Base-by-base conservation (phyloP, 2,329 filamentous ascomycete species). In the Fusarium tjaetaba region DNA sequence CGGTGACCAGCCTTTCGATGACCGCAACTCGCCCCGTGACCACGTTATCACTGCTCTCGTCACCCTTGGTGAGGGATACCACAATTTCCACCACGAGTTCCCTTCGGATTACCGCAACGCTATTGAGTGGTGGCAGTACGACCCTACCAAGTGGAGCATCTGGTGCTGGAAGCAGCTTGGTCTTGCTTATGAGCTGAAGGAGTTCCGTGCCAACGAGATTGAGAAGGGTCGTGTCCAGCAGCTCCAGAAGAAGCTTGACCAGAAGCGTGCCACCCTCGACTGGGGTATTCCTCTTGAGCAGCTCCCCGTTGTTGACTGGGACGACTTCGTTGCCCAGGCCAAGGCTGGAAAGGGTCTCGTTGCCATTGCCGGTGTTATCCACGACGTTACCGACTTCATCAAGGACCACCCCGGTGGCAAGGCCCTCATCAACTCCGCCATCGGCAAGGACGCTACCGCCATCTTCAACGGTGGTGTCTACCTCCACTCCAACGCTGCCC, bases 1-100 rank as follows among this genome's bases (percentile, higher is more conserved):
- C 79, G 94, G 94, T 72, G 94, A 97, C 78, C 94, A 97, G 86
- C 94, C 94, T 70, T 97, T 97, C 81, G 94, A 97, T 78, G 94
- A 97, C 88, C 93, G 94, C 84, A 96, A 97, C 90, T 95, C 93
- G 70, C 94, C 94, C 73, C 92, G 94, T 82, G 94, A 97, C 79
- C 94, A 97, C 84, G 89, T 96, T 80, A 90, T 97, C 84, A 97
- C 94, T 45, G 94, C 94, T 49, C 85, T 97, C 24, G 91, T 94
- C 77, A 97, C 94, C 48, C 91, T 97, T 28, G 94, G 94, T 55
- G 94, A 95, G 85, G 94, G 94, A 36, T 97, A 97, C 86, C 94
- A 97, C 89, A 97, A 97, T 88, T 97, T 97, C 89, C 94, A 97
- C 85, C 94, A 97, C 88, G 94, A 97, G 83, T 97, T 97, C 85